Conservation (phyloP, 2,329 filamentous ascomycete species). For the Scolecobasidium constrictum region DNA sequence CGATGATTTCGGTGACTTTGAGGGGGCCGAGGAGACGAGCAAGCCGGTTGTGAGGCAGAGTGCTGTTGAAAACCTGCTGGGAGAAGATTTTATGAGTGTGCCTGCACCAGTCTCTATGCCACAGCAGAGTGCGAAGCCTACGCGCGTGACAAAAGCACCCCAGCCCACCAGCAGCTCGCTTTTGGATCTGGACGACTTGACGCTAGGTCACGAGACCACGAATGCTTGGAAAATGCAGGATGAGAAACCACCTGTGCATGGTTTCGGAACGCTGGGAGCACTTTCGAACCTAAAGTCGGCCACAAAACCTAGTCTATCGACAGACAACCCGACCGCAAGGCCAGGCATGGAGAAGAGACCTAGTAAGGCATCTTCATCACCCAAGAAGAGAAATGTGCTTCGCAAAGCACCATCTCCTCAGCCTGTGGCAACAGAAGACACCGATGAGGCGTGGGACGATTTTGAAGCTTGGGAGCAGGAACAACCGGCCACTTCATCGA, state of each 20-base stretch:
- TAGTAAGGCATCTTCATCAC: background rate
- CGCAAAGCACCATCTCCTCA: slow-evolving; percentile 6
- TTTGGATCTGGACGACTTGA: background rate
- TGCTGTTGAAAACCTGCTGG: background rate
- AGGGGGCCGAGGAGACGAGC: slow-evolving; percentile 24
- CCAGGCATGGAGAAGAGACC: background rate
- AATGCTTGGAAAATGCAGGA: background rate
- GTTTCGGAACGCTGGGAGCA: background rate
- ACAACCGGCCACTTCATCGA: slow-evolving; percentile 38
- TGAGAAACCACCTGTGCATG: background rate
- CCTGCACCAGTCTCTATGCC: too few species aligned
- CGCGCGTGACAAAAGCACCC: background rate
- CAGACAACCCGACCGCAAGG: background rate
- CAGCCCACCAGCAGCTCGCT: background rate
- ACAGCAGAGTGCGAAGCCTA: background rate
- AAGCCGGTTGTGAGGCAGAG: slow-evolving; percentile 15
- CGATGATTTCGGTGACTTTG: slow-evolving; percentile 19
- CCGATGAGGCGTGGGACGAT: slow-evolving; percentile 34
- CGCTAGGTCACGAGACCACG: background rate
- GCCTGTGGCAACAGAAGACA: slow-evolving; percentile 7
- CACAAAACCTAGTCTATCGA: background rate
- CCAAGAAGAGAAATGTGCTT: background rate
- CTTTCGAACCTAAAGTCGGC: too few species aligned
- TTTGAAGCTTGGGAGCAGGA: slow-evolving; percentile 21
- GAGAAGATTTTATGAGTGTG: background rate